phyloP scores from a whole-genome alignment of 129 eudicot species.

The Mikania micrantha region DNA sequence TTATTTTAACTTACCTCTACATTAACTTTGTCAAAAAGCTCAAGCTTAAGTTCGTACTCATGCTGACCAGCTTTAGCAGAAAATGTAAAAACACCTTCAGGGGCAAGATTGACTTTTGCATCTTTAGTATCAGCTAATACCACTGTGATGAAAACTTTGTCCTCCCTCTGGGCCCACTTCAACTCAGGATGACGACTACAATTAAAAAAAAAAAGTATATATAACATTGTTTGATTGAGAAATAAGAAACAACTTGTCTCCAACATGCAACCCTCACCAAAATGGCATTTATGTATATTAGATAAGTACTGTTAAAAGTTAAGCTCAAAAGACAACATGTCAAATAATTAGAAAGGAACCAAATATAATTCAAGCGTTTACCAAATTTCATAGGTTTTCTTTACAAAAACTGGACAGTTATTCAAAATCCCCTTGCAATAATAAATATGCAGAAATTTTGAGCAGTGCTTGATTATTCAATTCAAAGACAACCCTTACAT shows the following conservation, averaged over 20 bases:
- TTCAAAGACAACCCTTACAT: background rate
- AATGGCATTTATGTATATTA: background rate
- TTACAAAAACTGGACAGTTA: too few relatives aligned
- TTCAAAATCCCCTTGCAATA: too few relatives aligned
- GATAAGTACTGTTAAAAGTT: background rate
- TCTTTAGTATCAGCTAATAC: constrained; percentile 71
- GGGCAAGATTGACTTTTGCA: constrained; percentile 79
- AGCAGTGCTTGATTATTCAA: too few relatives aligned
- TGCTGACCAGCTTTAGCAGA: constrained; percentile 64
- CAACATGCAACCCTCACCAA: background rate
- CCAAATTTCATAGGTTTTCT: background rate
- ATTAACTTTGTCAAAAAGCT: constrained; percentile 74
- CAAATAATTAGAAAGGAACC: background rate
- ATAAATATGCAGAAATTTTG: too few relatives aligned
- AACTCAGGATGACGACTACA: constrained; percentile 86
- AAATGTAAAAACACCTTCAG: constrained; percentile 76
- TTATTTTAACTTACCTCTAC: constrained; percentile 49
- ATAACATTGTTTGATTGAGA: background rate
- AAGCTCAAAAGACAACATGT: background rate
- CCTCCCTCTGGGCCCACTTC: constrained; percentile 95
- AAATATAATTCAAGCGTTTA: background rate
- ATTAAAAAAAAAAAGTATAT: background rate
- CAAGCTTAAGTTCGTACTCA: constrained; percentile 59
- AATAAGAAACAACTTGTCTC: background rate
- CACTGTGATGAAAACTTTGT: constrained; percentile 70